Evolutionary conservation across 306 rosid genomes (phyloP).

Genomic region (Sophora flavescens): DNA sequence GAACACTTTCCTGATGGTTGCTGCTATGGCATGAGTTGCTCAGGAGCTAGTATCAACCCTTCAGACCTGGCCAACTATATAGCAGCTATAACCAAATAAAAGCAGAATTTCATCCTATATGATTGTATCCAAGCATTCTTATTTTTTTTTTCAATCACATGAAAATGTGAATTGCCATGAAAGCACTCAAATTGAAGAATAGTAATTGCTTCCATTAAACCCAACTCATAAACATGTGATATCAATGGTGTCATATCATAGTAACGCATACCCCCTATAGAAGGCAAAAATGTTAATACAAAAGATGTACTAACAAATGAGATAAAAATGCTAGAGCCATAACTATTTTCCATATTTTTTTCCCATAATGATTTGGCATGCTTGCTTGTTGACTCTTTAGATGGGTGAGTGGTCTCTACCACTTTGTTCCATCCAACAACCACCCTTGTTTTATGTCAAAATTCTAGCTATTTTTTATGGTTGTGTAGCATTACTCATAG

Average conservation of each 20-base stretch:
- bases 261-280: constrained; percentile 90
- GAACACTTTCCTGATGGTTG: constrained; percentile 82
- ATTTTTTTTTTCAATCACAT: constrained; percentile 9
- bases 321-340: neutral
- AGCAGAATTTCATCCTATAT: constrained; percentile 19
- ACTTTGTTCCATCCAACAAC: no score
- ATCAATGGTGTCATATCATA: constrained; percentile 97
- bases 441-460: no score
- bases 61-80: constrained; percentile 87
- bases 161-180: no score
- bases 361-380: no score
- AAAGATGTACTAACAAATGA: neutral
- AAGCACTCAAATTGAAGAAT: constrained; percentile 90
- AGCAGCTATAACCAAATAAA: constrained; percentile 66
- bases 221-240: constrained; percentile 88
- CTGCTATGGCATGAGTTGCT: no score
- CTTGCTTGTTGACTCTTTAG: no score
- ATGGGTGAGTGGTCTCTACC: no score
- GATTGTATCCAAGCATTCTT: neutral
- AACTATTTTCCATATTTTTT: no score
- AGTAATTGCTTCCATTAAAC: no score
- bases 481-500: neutral
- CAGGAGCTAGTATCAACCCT: constrained; percentile 96
- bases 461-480: no score
- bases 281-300: constrained; percentile 22